Evolutionary conservation across 2,329 filamentous ascomycete genomes (phyloP).

Genomic region (Cryphonectria carpinicola): DNA sequence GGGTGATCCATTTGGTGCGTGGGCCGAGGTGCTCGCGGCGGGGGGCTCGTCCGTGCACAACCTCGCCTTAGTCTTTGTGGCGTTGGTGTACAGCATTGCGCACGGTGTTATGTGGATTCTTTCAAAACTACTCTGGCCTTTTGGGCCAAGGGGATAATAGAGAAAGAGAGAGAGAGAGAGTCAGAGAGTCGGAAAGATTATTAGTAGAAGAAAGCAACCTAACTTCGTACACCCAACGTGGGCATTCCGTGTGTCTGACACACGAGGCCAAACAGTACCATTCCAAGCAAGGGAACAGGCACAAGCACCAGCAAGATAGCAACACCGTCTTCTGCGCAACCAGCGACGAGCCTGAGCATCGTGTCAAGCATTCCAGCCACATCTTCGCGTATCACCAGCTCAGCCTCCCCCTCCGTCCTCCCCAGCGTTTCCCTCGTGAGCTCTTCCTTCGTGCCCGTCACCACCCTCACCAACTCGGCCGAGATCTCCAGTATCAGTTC

Average conservation of each 20-base stretch:
- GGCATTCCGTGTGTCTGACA: not conserved
- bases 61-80: slow-evolving; percentile 12
- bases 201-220: not conserved
- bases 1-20: slow-evolving; percentile 16
- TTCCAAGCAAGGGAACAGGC: not conserved
- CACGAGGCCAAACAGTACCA: not conserved
- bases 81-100: slow-evolving; percentile 17
- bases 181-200: no score
- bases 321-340: not conserved
- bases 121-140: slow-evolving; percentile 15
- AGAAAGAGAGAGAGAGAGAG: not conserved
- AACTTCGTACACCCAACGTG: not conserved
- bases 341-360: slow-evolving; percentile 7
- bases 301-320: not conserved
- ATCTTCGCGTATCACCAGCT: not conserved
- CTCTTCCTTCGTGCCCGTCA: slow-evolving; percentile 22
- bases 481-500: slow-evolving; percentile 16
- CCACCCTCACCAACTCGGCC: slow-evolving; percentile 16
- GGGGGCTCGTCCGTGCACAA: slow-evolving; percentile 21
- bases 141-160: not conserved
- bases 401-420: slow-evolving; percentile 11
- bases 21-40: slow-evolving; percentile 15
- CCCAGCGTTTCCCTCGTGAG: slow-evolving; percentile 13
- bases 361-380: not conserved
- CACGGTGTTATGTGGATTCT: slow-evolving; percentile 17